These are phyloP conservation scores for Lunularia cruciata DNA, from an alignment of 225 moss, liverwort and hornwort species.

Conservation along the genomic window DNA sequence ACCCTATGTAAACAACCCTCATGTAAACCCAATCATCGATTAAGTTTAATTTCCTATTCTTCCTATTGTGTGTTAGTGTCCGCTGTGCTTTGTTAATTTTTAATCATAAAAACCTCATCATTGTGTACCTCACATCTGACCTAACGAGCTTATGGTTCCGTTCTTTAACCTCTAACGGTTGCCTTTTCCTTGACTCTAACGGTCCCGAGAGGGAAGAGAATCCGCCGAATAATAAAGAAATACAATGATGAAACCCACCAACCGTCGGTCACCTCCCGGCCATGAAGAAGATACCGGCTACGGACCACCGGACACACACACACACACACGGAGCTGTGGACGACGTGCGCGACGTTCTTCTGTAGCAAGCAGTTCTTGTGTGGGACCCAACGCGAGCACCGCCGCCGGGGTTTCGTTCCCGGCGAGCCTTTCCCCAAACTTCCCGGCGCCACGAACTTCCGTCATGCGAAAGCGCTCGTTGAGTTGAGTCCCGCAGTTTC, in stretches of 20 bases:
- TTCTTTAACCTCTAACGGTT: conserved; percentile 1
- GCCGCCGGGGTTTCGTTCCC: neutral
- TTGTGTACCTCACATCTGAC: neutral
- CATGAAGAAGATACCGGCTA: too few species aligned
- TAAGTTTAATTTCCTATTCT: too few species aligned
- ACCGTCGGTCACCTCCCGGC: too few species aligned
- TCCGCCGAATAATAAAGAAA: neutral
- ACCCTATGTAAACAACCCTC: too few species aligned
- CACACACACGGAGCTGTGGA: too few species aligned
- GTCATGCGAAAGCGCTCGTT: neutral
- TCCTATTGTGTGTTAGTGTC: too few species aligned
- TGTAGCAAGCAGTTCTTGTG: neutral
- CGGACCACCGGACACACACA: too few species aligned
- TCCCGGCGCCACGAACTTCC: conserved; percentile 9
- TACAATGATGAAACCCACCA: too few species aligned
- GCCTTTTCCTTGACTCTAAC: neutral
- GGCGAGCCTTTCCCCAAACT: neutral
- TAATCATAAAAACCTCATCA: neutral
- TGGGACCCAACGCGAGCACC: neutral
- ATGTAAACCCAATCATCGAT: too few species aligned
- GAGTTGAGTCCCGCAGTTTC: too few species aligned
- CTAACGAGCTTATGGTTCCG: neutral
- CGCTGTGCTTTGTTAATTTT: too few species aligned
- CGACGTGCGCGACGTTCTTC: too few species aligned
- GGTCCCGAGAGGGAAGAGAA: neutral